Percentiles rank a stretch among this genome's conserved stretches.
Conservation (phyloP, 2,329 filamentous ascomycete genomes). For the Colletotrichum sp. region DNA sequence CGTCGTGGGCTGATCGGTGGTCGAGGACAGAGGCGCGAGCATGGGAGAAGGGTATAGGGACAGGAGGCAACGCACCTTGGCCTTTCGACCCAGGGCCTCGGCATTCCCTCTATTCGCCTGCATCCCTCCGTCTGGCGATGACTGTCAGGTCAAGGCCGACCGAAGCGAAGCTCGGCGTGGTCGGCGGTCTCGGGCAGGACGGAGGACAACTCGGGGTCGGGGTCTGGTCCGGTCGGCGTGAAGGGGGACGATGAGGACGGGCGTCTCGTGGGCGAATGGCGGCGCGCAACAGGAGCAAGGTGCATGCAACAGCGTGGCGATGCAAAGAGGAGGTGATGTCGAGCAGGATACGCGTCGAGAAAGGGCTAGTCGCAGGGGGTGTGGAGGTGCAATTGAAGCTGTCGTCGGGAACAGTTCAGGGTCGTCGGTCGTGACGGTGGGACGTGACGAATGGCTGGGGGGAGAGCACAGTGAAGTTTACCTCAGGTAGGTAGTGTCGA, state of each 20-base stretch:
- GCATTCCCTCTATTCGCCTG: conserved; percentile 60
- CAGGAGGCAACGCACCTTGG: conserved; percentile 51
- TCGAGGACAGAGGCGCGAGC: not conserved
- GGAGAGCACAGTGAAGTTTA: not conserved
- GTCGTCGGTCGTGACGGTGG: not conserved
- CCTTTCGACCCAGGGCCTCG: conserved; percentile 65
- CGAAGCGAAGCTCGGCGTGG: conserved; percentile 10
- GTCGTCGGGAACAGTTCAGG: not conserved
- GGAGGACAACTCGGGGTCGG: not conserved
- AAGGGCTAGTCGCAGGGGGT: not conserved
- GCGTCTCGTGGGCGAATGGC: not conserved
- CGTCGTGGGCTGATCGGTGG: not conserved
- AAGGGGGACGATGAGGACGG: not conserved
- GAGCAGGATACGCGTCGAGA: not conserved
- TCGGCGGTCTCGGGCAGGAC: not conserved
- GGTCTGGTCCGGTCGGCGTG: not conserved
- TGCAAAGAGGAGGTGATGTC: not conserved
- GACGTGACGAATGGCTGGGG: not conserved
- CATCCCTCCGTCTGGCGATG: conserved; percentile 45
- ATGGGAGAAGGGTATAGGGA: not conserved
- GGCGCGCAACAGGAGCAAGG: not conserved
- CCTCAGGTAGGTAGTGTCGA: not conserved
- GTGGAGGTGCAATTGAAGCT: conserved; percentile 1
- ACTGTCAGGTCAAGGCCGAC: conserved; percentile 14
- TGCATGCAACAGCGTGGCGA: not conserved